Evolutionary conservation across 495 filamentous ascomycete genomes (phyloP).

Genomic region (Echria macrotheca): DNA sequence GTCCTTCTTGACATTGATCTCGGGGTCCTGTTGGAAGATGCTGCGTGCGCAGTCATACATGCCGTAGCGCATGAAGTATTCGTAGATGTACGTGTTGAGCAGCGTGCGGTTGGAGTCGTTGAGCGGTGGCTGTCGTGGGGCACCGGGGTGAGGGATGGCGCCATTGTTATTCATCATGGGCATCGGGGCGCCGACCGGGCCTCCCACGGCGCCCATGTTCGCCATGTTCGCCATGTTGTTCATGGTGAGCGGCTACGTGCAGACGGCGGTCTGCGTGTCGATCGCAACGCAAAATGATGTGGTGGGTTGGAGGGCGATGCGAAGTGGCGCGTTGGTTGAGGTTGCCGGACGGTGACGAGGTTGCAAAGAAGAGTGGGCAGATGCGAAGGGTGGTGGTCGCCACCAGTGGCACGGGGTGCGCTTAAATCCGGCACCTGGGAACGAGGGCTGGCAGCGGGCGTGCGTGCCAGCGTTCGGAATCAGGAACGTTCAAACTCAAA

Average conservation of each 20-base stretch:
- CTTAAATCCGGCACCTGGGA: slow-evolving; percentile 22
- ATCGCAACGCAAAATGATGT: slow-evolving; percentile 2
- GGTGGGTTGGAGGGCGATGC: background rate
- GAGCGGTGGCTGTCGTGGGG: slow-evolving; percentile 20
- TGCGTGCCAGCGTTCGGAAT: background rate
- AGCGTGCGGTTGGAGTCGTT: slow-evolving; percentile 39
- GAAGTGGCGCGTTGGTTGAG: background rate
- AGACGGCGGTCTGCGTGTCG: slow-evolving; percentile 29
- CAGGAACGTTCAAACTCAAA: slow-evolving; percentile 9
- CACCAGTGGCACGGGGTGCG: slow-evolving; percentile 25
- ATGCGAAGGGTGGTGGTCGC: slow-evolving; percentile 14
- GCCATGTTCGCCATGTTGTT: slow-evolving; percentile 52
- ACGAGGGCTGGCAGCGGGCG: background rate
- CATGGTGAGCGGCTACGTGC: slow-evolving; percentile 43
- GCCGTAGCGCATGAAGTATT: slow-evolving; percentile 81
- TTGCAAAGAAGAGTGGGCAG: slow-evolving; percentile 6
- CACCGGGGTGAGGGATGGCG: slow-evolving; percentile 33
- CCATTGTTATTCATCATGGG: slow-evolving; percentile 73
- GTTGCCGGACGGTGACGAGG: background rate
- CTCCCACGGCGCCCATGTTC: slow-evolving; percentile 62
- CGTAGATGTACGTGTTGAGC: slow-evolving; percentile 96
- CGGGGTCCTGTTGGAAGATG: slow-evolving; percentile 57
- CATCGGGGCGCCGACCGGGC: slow-evolving; percentile 56
- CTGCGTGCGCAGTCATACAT: slow-evolving; percentile 76
- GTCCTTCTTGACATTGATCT: slow-evolving; percentile 49